A percentile compares a stretch with the other conserved stretches of the same genome.
Evolutionary conservation across 331 rosid genomes (phyloP).

Genomic region (Rhamnella rubrinervis): DNA sequence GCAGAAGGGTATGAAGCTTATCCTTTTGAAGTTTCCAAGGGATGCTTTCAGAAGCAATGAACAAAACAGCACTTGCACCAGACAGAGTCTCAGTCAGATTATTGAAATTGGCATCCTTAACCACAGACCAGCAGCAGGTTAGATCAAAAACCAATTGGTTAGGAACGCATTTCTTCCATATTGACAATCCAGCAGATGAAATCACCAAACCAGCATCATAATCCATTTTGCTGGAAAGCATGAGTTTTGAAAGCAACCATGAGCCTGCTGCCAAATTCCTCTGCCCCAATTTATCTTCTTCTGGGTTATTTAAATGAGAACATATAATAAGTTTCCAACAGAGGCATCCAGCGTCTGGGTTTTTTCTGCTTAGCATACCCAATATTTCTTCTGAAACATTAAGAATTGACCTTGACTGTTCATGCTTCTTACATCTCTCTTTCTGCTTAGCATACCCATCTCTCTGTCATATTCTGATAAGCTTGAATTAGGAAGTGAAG

Average conservation of each 20-base stretch:
- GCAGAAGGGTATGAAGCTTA: slow-evolving; percentile 61
- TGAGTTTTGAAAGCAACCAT: slow-evolving; percentile 88
- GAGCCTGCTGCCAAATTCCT: slow-evolving; percentile 29
- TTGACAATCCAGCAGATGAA: slow-evolving; percentile 64
- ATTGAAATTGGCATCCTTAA: slow-evolving; percentile 55
- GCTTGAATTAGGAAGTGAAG: too few species aligned
- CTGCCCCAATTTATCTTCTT: slow-evolving; percentile 34
- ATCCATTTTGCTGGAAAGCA: slow-evolving; percentile 40
- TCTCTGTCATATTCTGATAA: too few species aligned
- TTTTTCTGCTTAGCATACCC: slow-evolving; percentile 53
- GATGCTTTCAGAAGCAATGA: slow-evolving; percentile 62
- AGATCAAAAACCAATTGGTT: slow-evolving; percentile 41
- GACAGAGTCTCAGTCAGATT: slow-evolving; percentile 46
- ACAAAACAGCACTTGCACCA: slow-evolving; percentile 77
- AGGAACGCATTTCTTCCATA: slow-evolving; percentile 77
- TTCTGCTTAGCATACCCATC: too few species aligned
- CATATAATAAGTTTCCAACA: slow-evolving; percentile 82
- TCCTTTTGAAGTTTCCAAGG: slow-evolving; percentile 63
- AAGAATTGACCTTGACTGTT: slow-evolving; percentile 63
- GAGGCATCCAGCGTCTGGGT: slow-evolving; percentile 58
- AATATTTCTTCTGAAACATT: slow-evolving; percentile 74
- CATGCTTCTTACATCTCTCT: slow-evolving; percentile 65
- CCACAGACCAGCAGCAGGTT: slow-evolving; percentile 73
- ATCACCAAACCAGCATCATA: slow-evolving; percentile 43
- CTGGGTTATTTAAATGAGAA: slow-evolving; percentile 42